These are phyloP conservation scores for Candida argentea DNA, from an alignment of 805 yeast genomes.

Conservation along the genomic window DNA sequence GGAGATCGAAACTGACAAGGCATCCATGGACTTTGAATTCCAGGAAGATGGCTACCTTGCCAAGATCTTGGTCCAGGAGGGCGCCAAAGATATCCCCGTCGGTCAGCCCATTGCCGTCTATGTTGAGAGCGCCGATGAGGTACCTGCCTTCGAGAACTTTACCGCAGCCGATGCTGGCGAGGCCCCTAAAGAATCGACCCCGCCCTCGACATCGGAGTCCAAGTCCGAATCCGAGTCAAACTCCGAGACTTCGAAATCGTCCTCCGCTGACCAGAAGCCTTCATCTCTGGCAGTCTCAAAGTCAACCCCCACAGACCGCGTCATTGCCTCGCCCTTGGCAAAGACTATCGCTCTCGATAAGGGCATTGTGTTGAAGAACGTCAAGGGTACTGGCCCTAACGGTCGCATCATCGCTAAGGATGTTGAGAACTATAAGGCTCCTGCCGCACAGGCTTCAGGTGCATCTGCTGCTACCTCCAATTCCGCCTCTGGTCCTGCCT, in stretches of 20 bases:
- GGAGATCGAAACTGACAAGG: conserved; percentile 96
- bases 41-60: conserved; percentile 95
- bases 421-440: conserved; percentile 58
- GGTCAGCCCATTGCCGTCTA: conserved; percentile 95
- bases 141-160: conserved; percentile 80
- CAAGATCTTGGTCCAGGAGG: conserved; percentile 72
- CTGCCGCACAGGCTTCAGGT: conserved; percentile 32
- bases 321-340: conserved; percentile 92
- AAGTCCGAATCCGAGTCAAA: conserved; percentile 19
- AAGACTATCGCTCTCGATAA: conserved; percentile 86
- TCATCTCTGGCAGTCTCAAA: conserved; percentile 20
- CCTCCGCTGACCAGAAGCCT: conserved; percentile 4
- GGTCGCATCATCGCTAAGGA: conserved; percentile 92
- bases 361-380: conserved; percentile 76
- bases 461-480: conserved; percentile 36
- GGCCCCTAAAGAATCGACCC: conserved; percentile 13
- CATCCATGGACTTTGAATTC: conserved; percentile 96
- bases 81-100: conserved; percentile 84
- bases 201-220: conserved; percentile 12
- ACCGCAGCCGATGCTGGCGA: conserved; percentile 73
- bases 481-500: conserved; percentile 47
- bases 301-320: conserved; percentile 45
- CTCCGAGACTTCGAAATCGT: conserved; percentile 12
- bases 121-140: conserved; percentile 79
- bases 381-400: conserved; percentile 89